phyloP scores from a whole-genome alignment of 2,329 filamentous ascomycete species.

The Arthroderma uncinatum region DNA sequence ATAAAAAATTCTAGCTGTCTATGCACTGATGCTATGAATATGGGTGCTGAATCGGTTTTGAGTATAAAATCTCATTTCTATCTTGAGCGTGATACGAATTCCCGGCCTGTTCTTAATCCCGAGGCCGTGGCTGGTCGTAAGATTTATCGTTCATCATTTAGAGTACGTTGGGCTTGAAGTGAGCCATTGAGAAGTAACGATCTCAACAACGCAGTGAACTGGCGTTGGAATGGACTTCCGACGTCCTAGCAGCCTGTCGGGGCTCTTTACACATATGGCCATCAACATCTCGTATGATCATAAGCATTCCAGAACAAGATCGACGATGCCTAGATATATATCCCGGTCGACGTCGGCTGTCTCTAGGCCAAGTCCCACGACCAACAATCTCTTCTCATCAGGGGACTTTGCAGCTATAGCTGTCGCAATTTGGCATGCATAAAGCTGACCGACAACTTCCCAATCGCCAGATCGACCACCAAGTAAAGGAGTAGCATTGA shows the following conservation, averaged over 20 bases:
- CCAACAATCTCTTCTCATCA: constrained; percentile 47
- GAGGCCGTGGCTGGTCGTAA: too few species aligned
- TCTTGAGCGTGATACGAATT: too few species aligned
- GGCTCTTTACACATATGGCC: not conserved
- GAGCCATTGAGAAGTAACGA: not conserved
- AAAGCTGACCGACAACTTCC: constrained; percentile 75
- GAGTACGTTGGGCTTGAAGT: too few species aligned
- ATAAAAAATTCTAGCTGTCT: too few species aligned
- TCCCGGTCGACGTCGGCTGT: constrained; percentile 33
- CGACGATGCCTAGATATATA: constrained; percentile 34
- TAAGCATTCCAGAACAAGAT: constrained; percentile 34
- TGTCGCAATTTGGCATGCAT: constrained; percentile 80
- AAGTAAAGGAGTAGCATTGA: constrained; percentile 77
- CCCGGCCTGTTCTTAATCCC: too few species aligned
- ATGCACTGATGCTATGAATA: too few species aligned
- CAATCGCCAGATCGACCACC: constrained; percentile 69
- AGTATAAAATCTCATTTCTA: too few species aligned
- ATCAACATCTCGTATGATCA: constrained; percentile 16
- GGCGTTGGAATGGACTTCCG: not conserved
- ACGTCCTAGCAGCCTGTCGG: not conserved
- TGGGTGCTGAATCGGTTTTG: too few species aligned
- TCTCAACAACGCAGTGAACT: not conserved
- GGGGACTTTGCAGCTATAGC: constrained; percentile 62
- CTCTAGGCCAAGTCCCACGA: constrained; percentile 48
- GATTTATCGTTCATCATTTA: too few species aligned